Base-by-base conservation (phyloP, 345 rosid species). In the Aethionema arabicum region DNA sequence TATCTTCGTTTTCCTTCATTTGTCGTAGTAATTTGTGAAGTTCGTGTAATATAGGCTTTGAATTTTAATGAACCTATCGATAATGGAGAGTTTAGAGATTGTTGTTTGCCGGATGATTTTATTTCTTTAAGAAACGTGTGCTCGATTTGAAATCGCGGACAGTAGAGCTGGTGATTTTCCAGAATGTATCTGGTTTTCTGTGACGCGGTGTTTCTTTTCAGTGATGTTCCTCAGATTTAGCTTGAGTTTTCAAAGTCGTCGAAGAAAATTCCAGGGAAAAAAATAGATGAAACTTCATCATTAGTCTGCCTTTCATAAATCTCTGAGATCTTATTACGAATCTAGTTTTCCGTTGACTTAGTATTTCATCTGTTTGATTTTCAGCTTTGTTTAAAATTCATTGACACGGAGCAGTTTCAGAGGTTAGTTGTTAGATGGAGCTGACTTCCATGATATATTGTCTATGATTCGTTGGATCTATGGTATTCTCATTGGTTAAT, bases 341-440 rank as follows among this genome's bases (percentile, higher is more conserved):
- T 67, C 30, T 27, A 32, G 29, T 7, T 52, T 27, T 15, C 27
- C 7, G 12, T 43, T 32, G 47, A 37, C 12, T 60, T 45, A 27
- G 11, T 43, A 0, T 59, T 8, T 4, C 40, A 36, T 53, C 8
- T 42, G 31, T 63, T 64, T 71, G 51, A 13, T 16, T 74, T 71
- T 64, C 88, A 92, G 96, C 85, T 88, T 46, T 68, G 84, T 43
- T 75, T 88, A 68, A 86, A 86, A 70, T 92, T 88, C 65, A 78
- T 91, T 44, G 95, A 91, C 37, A 88, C 95, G 2, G 96, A 91
- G 80, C 91, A 86, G 68, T 92, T 92, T 79, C 96, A 92, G 62
- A 89, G 96, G 98, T 70, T 63, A 68, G 72, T 35, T 46, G 30
- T 56, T 61, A 65, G 48, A 62, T 50, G 54, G 15, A 32, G 32